A percentile compares a stretch with the other conserved stretches of the same genome.
These are phyloP conservation scores for Vickermania ingenoplastis DNA, from an alignment of 208 protist genomes.

Conservation along the genomic window DNA sequence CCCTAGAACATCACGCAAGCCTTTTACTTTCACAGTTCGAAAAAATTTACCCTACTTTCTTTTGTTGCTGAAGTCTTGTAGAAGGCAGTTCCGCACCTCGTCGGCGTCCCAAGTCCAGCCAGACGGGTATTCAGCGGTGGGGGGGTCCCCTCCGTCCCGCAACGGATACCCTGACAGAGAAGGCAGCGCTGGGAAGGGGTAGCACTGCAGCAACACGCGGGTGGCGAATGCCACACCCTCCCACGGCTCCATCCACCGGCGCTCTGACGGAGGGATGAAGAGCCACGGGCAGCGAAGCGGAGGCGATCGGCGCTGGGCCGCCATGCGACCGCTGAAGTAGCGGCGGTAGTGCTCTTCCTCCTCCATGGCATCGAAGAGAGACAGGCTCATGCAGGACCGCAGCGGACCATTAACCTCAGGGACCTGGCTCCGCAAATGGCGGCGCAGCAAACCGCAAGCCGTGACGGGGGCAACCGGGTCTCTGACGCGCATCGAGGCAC, in stretches of 20 bases:
- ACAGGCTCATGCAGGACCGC: neutral
- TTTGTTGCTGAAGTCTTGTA: neutral
- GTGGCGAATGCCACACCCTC: neutral
- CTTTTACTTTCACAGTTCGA: too few species aligned
- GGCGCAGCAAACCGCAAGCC: conserved; percentile 6
- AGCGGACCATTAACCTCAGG: neutral
- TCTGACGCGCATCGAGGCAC: neutral
- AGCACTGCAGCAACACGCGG: neutral
- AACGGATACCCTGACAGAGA: too few species aligned
- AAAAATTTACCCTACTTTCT: too few species aligned
- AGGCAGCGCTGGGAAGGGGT: neutral
- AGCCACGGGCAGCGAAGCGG: neutral
- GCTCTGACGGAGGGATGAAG: neutral
- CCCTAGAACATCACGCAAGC: too few species aligned
- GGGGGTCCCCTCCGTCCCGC: too few species aligned
- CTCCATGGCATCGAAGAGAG: neutral
- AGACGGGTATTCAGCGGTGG: neutral
- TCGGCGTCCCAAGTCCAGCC: neutral
- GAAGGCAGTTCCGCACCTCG: neutral
- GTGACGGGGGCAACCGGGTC: neutral
- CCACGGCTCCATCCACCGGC: neutral
- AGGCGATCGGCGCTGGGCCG: neutral
- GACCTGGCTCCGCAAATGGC: neutral
- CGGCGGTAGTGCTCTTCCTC: neutral
- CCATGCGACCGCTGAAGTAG: neutral